A percentile compares a stretch with the other conserved stretches of the same genome.
phyloP scores from a whole-genome alignment of 305 asterid genomes.

The Ilex paraguariensis region DNA sequence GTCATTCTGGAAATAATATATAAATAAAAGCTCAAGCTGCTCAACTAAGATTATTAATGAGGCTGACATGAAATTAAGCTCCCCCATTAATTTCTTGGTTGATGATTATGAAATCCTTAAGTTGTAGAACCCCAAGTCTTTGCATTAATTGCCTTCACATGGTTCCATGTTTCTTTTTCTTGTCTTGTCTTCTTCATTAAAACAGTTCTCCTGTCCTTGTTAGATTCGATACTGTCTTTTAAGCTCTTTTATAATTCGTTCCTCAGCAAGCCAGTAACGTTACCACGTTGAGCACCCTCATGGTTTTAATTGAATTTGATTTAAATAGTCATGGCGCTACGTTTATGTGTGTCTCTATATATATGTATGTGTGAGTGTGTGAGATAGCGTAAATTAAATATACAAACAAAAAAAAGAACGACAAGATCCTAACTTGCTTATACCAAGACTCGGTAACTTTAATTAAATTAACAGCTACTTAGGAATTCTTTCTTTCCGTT shows the following conservation, averaged over 20 bases:
- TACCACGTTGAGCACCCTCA: not conserved
- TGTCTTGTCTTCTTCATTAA: conserved; percentile 25
- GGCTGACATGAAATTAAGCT: not conserved
- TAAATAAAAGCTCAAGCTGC: too few relatives aligned
- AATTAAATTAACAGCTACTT: too few relatives aligned
- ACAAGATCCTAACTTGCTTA: too few relatives aligned
- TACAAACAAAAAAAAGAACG: too few relatives aligned
- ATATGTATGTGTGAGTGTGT: not conserved
- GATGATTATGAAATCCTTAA: conserved; percentile 19
- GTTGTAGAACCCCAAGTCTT: conserved; percentile 32
- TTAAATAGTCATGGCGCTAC: too few relatives aligned
- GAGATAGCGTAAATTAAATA: not conserved
- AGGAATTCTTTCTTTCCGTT: too few relatives aligned
- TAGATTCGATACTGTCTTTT: not conserved
- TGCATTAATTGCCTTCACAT: conserved; percentile 44
- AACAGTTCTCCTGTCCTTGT: not conserved
- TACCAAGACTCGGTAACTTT: too few relatives aligned
- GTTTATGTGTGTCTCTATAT: too few relatives aligned
- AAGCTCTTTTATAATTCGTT: too few relatives aligned
- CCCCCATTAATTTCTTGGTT: conserved; percentile 11
- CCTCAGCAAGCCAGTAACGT: not conserved
- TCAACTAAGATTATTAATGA: too few relatives aligned
- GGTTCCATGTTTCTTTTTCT: conserved; percentile 30
- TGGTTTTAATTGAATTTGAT: not conserved
- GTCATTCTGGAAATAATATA: too few relatives aligned